Percentiles rank a stretch among this genome's conserved stretches.
Conservation (phyloP, 2,329 filamentous ascomycete genomes). For the Coleophoma crateriformis region DNA sequence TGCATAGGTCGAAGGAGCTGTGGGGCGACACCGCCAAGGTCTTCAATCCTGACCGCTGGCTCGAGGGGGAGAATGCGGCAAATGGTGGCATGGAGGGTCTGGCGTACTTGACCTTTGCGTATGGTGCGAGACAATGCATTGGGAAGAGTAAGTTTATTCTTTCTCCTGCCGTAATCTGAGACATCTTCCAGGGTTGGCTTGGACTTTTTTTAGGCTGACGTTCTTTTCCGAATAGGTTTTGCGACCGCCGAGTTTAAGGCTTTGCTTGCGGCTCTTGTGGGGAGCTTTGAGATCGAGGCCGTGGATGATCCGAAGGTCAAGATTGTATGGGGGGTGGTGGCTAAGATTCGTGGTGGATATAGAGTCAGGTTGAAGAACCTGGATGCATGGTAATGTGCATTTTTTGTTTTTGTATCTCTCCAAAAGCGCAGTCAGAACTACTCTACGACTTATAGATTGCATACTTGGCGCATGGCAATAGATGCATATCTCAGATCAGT, state of each 20-base stretch:
- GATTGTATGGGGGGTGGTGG: constrained; percentile 59
- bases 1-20: too few relatives aligned
- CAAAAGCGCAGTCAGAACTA: too few relatives aligned
- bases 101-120: constrained; percentile 72
- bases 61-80: constrained; percentile 35
- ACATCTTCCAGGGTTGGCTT: neutral
- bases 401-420: neutral
- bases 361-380: constrained; percentile 58
- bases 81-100: constrained; percentile 75
- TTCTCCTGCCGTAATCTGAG: too few relatives aligned
- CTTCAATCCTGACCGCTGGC: constrained; percentile 76
- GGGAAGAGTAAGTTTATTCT: constrained; percentile 44
- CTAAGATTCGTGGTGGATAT: constrained; percentile 65
- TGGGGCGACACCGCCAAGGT: too few relatives aligned
- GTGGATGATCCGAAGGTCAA: constrained; percentile 53
- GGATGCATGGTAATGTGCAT: constrained; percentile 50
- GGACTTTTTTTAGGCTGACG: neutral
- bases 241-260: constrained; percentile 79
- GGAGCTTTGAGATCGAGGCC: constrained; percentile 60
- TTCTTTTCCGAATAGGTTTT: constrained; percentile 42
- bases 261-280: constrained; percentile 68
- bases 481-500: too few relatives aligned
- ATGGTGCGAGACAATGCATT: constrained; percentile 79
- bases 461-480: too few relatives aligned
- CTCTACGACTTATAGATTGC: too few relatives aligned